Evolutionary conservation across 1,284 basidiomycete species (phyloP).

Genomic region (Cystobasidium slooffiae): DNA sequence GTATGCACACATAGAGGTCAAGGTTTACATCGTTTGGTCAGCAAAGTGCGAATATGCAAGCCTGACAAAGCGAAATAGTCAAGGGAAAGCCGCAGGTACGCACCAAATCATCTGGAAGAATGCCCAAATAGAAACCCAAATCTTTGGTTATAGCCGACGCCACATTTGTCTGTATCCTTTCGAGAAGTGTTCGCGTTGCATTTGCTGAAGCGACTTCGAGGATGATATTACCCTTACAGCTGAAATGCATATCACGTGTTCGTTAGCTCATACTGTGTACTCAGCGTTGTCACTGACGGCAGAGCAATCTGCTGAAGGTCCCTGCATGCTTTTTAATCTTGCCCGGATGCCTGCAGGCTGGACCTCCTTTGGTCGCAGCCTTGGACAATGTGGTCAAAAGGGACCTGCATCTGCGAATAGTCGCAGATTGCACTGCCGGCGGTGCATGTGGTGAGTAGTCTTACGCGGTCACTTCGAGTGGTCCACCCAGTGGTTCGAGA

Average conservation of each 20-base stretch:
- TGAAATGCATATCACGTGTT: constrained; percentile 4
- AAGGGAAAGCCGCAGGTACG: constrained; percentile 1
- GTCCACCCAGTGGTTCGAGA: constrained; percentile 34
- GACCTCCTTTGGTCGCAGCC: no score
- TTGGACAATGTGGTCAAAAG: no score
- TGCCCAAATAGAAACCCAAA: constrained; percentile 37
- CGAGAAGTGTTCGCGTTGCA: constrained; percentile 37
- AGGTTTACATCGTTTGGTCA: background rate
- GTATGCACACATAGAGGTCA: background rate
- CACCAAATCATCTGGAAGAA: constrained; percentile 28
- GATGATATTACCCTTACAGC: constrained; percentile 46
- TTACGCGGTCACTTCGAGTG: constrained; percentile 38
- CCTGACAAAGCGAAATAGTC: background rate
- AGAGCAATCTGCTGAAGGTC: background rate
- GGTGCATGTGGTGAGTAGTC: background rate
- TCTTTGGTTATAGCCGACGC: constrained; percentile 39
- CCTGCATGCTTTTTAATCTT: no score
- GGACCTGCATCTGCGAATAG: no score
- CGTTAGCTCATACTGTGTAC: background rate
- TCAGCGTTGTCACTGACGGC: background rate
- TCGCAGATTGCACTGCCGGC: no score
- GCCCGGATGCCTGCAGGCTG: no score
- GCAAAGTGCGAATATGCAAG: background rate
- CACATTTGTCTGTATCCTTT: constrained; percentile 31
- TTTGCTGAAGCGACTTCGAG: constrained; percentile 40